Conservation (phyloP, 2,329 filamentous ascomycete genomes). For the Ophidiomyces ophidiicola region DNA sequence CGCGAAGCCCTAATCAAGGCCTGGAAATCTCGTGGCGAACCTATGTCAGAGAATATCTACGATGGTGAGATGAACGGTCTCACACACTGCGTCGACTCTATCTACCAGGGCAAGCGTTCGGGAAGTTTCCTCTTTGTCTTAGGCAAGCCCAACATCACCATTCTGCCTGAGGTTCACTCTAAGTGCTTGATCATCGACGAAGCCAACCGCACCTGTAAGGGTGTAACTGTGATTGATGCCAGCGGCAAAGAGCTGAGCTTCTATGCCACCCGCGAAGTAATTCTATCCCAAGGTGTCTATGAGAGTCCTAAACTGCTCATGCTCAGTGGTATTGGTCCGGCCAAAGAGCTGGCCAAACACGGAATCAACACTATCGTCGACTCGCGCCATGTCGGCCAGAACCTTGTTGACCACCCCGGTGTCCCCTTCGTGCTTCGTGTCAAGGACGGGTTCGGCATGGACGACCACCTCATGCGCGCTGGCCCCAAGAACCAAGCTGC, state of each 20-base stretch:
- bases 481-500: constrained; percentile 26
- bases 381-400: constrained; percentile 23
- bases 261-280: constrained; percentile 39
- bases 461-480: constrained; percentile 29
- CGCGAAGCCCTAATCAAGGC: constrained; percentile 31
- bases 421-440: constrained; percentile 32
- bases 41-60: constrained; percentile 29
- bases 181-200: constrained; percentile 45
- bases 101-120: constrained; percentile 46
- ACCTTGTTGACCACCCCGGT: constrained; percentile 29
- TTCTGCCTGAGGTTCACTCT: constrained; percentile 39
- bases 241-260: constrained; percentile 35
- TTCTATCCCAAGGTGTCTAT: constrained; percentile 40
- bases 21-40: constrained; percentile 41
- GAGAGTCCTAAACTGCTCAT: constrained; percentile 43
- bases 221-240: constrained; percentile 37
- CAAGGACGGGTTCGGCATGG: constrained; percentile 32
- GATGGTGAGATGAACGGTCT: constrained; percentile 45
- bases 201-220: constrained; percentile 30
- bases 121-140: constrained; percentile 41
- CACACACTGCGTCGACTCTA: constrained; percentile 42
- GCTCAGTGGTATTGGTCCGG: constrained; percentile 35
- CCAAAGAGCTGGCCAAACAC: constrained; percentile 28
- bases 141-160: constrained; percentile 44
- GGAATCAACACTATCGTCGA: constrained; percentile 24